Evolutionary conservation across 2,329 filamentous ascomycete genomes (phyloP).

Genomic region (Bipolaris victoriae): DNA sequence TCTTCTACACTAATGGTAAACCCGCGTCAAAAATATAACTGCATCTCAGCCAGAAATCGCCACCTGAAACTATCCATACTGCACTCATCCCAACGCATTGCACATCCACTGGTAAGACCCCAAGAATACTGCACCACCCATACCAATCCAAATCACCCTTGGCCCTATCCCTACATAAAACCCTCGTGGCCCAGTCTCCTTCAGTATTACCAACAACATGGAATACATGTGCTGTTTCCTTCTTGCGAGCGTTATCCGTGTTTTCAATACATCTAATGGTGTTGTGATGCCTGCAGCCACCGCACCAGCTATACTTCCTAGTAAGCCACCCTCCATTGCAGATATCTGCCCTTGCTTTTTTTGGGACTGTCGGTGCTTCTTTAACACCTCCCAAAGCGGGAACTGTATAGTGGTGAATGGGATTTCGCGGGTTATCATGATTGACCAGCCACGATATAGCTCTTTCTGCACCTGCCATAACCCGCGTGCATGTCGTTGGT

Average conservation of each 20-base stretch:
- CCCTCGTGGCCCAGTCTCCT: constrained; percentile 67
- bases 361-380: constrained; percentile 66
- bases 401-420: constrained; percentile 98
- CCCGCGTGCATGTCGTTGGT: constrained; percentile 49
- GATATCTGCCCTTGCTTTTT: constrained; percentile 60
- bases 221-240: constrained; percentile 65
- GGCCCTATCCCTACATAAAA: constrained; percentile 82
- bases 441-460: constrained; percentile 87
- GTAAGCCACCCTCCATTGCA: constrained; percentile 80
- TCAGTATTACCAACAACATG: constrained; percentile 69
- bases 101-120: constrained; percentile 90
- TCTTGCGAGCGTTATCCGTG: constrained; percentile 87
- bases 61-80: constrained; percentile 14
- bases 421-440: constrained; percentile 94
- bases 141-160: constrained; percentile 90
- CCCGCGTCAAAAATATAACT: too few relatives aligned
- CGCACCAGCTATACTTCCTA: constrained; percentile 82
- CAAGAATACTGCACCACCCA: constrained; percentile 91
- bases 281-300: constrained; percentile 89
- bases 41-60: too few relatives aligned
- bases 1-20: too few relatives aligned
- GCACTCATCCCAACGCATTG: constrained; percentile 67
- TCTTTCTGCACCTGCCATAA: constrained; percentile 72
- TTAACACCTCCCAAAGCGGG: constrained; percentile 93
- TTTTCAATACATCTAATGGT: constrained; percentile 95